phyloP scores from a whole-genome alignment of 1,284 basidiomycete species.

The Blastosporella zonata region DNA sequence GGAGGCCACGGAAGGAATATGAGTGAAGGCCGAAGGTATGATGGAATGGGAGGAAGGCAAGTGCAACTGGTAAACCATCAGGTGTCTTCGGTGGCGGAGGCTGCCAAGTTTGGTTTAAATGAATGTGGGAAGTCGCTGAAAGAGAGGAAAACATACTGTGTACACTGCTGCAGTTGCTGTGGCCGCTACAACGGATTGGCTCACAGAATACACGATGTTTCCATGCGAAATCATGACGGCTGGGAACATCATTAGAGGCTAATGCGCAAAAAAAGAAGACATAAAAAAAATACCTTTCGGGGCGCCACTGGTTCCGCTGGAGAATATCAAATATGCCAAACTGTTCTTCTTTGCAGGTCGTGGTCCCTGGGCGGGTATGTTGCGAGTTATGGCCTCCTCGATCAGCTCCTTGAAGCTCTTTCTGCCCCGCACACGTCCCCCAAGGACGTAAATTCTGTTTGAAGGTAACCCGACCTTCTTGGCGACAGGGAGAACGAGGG shows the following conservation, averaged over 20 bases:
- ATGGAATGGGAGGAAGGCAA: conserved; percentile 67
- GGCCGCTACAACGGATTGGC: conserved; percentile 37
- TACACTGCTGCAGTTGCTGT: conserved; percentile 28
- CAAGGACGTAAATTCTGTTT: conserved; percentile 54
- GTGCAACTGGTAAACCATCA: conserved; percentile 40
- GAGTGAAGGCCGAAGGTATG: conserved; percentile 64
- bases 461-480: conserved; percentile 47
- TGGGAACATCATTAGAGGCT: conserved; percentile 24
- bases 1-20: conserved; percentile 47
- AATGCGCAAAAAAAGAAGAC: background rate
- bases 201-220: conserved; percentile 53
- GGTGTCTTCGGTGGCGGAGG: conserved; percentile 37
- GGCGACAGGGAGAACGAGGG: conserved; percentile 47
- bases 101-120: conserved; percentile 27
- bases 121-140: background rate
- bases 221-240: conserved; percentile 76
- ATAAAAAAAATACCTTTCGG: conserved; percentile 57
- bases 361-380: conserved; percentile 39
- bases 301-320: conserved; percentile 73
- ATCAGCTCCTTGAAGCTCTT: conserved; percentile 48
- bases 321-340: conserved; percentile 70
- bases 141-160: conserved; percentile 28
- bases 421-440: conserved; percentile 38
- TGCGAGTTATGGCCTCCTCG: conserved; percentile 33
- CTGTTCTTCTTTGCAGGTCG: conserved; percentile 52